Conservation (phyloP, 2,329 filamentous ascomycete genomes). For the Domatiomyces globalis region DNA sequence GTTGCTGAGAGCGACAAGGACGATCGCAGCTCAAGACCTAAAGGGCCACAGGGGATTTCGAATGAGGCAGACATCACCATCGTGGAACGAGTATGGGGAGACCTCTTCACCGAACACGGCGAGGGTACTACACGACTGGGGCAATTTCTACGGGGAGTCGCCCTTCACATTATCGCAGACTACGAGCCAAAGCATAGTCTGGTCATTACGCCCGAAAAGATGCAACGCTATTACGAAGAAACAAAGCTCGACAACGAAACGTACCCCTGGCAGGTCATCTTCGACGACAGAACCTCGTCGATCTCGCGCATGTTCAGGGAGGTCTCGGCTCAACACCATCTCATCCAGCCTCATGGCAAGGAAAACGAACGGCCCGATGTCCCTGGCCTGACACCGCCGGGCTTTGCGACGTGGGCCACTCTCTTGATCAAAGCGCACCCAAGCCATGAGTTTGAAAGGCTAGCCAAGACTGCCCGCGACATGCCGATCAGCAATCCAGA, state of each 20-base stretch:
- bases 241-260: conserved; percentile 51
- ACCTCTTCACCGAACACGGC: conserved; percentile 54
- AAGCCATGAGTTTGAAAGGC: conserved; percentile 55
- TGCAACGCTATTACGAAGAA: conserved; percentile 57
- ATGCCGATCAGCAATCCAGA: conserved; percentile 57
- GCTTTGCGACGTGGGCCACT: conserved; percentile 59
- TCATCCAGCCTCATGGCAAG: conserved; percentile 39
- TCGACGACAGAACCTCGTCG: conserved; percentile 38
- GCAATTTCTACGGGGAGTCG: conserved; percentile 59
- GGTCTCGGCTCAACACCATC: conserved; percentile 45
- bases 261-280: conserved; percentile 54
- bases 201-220: conserved; percentile 61
- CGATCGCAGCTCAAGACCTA: conserved; percentile 21
- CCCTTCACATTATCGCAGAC: conserved; percentile 57
- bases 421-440: conserved; percentile 62
- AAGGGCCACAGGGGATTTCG: conserved; percentile 25
- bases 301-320: conserved; percentile 46
- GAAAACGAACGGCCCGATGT: conserved; percentile 41
- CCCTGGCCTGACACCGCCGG: conserved; percentile 52
- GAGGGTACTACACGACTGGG: conserved; percentile 53
- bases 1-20: conserved; percentile 20
- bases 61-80: conserved; percentile 40
- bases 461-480: conserved; percentile 53
- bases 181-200: conserved; percentile 53
- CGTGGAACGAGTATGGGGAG: conserved; percentile 62